phyloP scores from a whole-genome alignment of 768 basidiomycete species.

The Lanmaoa pseudosensibilis region DNA sequence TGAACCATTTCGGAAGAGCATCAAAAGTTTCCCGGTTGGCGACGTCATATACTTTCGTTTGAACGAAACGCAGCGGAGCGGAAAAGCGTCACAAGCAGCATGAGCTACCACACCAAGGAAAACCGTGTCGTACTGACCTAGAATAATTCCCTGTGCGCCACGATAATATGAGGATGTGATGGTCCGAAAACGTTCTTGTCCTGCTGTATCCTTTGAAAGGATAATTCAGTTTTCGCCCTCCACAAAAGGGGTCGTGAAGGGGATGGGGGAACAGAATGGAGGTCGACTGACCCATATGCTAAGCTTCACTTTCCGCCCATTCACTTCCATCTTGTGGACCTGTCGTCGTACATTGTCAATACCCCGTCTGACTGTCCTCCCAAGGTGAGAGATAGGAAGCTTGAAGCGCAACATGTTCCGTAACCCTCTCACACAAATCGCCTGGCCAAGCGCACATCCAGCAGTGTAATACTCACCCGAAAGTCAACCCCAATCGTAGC shows the following conservation, averaged over 20 bases:
- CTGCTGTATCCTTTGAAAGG: constrained; percentile 76
- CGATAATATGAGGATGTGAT: constrained; percentile 96
- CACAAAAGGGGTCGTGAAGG: neutral
- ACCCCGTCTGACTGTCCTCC: neutral
- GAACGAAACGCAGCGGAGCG: neutral
- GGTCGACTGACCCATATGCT: constrained; percentile 87
- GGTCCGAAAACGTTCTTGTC: constrained; percentile 95
- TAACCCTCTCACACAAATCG: neutral
- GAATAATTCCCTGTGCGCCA: constrained; percentile 79
- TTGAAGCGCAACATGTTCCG: neutral
- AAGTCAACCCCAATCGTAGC: constrained; percentile 88
- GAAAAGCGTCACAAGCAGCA: neutral
- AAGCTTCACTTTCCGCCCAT: constrained; percentile 83
- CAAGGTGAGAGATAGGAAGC: neutral
- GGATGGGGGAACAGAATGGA: neutral
- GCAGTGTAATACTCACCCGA: constrained; percentile 50
- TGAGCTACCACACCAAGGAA: neutral
- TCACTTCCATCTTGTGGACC: constrained; percentile 88
- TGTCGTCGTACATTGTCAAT: constrained; percentile 28
- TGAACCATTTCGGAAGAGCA: constrained; percentile 89
- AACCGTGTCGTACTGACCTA: constrained; percentile 42
- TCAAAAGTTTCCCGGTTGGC: constrained; percentile 91
- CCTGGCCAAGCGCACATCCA: neutral
- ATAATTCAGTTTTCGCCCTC: neutral
- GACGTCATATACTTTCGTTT: constrained; percentile 83